phyloP scores from a whole-genome alignment of 306 rosid genomes.

The Erythrophleum fordii region DNA sequence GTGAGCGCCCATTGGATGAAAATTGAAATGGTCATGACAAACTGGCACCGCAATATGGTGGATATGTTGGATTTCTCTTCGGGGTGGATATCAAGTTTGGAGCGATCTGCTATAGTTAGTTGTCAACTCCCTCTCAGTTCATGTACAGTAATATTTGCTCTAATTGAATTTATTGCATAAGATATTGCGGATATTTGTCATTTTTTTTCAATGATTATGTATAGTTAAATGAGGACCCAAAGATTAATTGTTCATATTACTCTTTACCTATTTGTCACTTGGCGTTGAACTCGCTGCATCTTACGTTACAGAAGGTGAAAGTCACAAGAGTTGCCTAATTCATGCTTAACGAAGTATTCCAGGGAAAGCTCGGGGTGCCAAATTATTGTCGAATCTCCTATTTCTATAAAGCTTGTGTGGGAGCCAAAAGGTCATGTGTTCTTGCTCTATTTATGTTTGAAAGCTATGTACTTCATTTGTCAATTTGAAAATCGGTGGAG shows the following conservation, averaged over 20 bases:
- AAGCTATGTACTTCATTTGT: neutral
- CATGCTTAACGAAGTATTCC: neutral
- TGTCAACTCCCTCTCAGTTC: constrained; percentile 40
- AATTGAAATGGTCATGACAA: constrained; percentile 27
- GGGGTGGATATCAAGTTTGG: no score
- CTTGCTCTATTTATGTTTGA: neutral
- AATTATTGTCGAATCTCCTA: neutral
- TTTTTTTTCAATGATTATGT: neutral
- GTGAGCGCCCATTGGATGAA: constrained; percentile 47
- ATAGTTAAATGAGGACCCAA: neutral
- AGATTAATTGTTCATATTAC: constrained; percentile 35
- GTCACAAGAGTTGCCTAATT: neutral
- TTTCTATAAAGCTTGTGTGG: neutral
- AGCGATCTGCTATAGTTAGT: constrained; percentile 39
- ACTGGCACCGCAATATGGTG: constrained; percentile 46
- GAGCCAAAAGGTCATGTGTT: neutral
- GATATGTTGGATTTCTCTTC: constrained; percentile 39
- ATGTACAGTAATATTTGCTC: no score
- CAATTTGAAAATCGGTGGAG: neutral
- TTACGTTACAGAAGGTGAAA: neutral
- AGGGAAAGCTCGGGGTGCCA: neutral
- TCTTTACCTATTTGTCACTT: constrained; percentile 24
- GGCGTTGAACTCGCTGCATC: constrained; percentile 17
- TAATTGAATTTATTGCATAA: neutral
- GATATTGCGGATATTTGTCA: constrained; percentile 3